Percentiles rank a stretch among this genome's conserved stretches.
phyloP scores from a whole-genome alignment of 768 basidiomycete species.

The Boletus speciosus region DNA sequence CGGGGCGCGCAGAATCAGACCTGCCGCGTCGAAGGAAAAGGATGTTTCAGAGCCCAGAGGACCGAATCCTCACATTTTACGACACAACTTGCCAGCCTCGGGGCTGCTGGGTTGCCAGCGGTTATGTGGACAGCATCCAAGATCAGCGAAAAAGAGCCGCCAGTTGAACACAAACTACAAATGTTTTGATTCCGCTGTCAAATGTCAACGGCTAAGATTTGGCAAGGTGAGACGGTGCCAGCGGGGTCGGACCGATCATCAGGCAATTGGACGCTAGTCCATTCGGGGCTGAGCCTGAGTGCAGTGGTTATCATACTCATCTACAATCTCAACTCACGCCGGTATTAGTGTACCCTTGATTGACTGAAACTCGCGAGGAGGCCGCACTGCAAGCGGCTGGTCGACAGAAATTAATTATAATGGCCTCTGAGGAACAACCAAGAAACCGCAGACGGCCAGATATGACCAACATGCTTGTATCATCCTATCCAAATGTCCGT shows the following conservation, averaged over 20 bases:
- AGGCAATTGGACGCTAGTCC: not conserved
- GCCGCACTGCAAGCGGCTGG: conserved; percentile 31
- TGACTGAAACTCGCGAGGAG: conserved; percentile 22
- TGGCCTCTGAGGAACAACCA: conserved; percentile 9
- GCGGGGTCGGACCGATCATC: conserved; percentile 10
- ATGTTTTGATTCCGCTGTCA: conserved; percentile 33
- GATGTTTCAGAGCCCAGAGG: conserved; percentile 2
- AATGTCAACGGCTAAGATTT: conserved; percentile 13
- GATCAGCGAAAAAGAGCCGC: conserved; percentile 17
- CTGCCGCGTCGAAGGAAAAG: not conserved
- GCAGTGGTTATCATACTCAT: not conserved
- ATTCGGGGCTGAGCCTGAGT: not conserved
- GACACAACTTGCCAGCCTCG: not conserved
- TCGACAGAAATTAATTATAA: conserved; percentile 24
- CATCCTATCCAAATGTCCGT: conserved; percentile 35
- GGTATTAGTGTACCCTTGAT: conserved; percentile 7
- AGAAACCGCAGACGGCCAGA: conserved; percentile 19
- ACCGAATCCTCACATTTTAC: conserved; percentile 23
- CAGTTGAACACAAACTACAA: conserved; percentile 12
- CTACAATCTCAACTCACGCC: not conserved
- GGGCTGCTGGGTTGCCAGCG: conserved; percentile 12
- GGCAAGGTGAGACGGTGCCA: conserved; percentile 2
- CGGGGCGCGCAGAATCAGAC: conserved; percentile 5
- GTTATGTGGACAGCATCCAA: conserved; percentile 25
- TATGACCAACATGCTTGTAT: conserved; percentile 19